These are phyloP conservation scores for Tympanopsis confertula DNA, from an alignment of 2,329 filamentous ascomycete genomes.

Conservation along the genomic window DNA sequence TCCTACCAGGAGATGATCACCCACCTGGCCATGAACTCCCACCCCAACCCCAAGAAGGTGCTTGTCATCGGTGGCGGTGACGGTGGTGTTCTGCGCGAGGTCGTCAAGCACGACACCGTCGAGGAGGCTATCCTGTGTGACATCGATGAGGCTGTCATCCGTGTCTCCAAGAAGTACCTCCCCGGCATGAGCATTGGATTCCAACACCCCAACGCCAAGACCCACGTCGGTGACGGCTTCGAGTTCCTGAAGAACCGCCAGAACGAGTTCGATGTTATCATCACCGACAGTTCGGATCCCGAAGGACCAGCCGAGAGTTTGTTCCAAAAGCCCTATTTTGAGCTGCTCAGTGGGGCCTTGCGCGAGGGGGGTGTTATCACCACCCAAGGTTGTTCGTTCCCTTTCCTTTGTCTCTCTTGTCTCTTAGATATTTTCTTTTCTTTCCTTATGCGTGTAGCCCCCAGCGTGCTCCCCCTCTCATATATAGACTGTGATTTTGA, in stretches of 20 bases:
- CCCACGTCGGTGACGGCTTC: constrained; percentile 93
- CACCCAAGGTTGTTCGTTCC: constrained; percentile 94
- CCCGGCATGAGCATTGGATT: constrained; percentile 88
- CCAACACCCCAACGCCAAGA: constrained; percentile 84
- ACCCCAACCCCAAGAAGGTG: constrained; percentile 96
- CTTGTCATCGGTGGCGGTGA: constrained; percentile 97
- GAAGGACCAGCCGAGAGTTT: constrained; percentile 92
- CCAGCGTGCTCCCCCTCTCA: too few relatives aligned
- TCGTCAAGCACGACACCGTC: constrained; percentile 96
- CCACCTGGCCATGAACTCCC: constrained; percentile 94
- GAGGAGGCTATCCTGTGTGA: constrained; percentile 95
- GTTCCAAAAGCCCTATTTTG: constrained; percentile 98
- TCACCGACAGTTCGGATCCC: constrained; percentile 95
- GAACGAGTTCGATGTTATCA: constrained; percentile 97
- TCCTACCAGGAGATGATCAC: constrained; percentile 97
- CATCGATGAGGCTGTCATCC: constrained; percentile 96
- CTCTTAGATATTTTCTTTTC: constrained; percentile 1
- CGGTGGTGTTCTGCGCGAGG: constrained; percentile 91
- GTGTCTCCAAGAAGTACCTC: constrained; percentile 95
- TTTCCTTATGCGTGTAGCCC: background rate
- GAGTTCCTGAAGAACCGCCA: constrained; percentile 95
- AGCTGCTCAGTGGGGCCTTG: constrained; percentile 81
- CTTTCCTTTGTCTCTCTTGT: constrained; percentile 4
- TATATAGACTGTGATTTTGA: too few relatives aligned
- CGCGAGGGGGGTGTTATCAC: constrained; percentile 95